phyloP scores from a whole-genome alignment of 2,329 filamentous ascomycete species.

The Fusarium pseudonygamai region DNA sequence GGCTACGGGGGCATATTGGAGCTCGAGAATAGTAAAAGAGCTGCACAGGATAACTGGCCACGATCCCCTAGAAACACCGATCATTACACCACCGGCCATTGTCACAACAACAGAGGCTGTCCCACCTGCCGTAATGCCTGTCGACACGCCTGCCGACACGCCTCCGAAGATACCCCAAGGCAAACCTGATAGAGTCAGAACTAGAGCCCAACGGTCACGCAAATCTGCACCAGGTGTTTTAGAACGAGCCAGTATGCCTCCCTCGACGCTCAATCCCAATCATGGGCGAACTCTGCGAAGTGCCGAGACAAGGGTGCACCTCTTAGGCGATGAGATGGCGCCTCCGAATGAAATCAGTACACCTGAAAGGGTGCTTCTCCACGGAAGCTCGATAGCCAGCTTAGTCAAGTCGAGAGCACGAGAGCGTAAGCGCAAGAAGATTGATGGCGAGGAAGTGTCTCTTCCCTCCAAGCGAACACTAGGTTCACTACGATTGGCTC shows the following conservation, averaged over 20 bases:
- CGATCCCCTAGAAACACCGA: constrained; percentile 25
- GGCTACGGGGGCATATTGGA: constrained; percentile 56
- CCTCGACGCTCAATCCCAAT: constrained; percentile 51
- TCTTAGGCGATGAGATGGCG: not conserved
- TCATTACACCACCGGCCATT: constrained; percentile 24
- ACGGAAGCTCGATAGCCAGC: constrained; percentile 57
- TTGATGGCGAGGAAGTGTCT: constrained; percentile 51
- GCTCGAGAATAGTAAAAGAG: constrained; percentile 53
- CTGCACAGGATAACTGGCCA: constrained; percentile 50
- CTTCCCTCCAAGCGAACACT: constrained; percentile 33
- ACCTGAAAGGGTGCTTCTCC: constrained; percentile 8
- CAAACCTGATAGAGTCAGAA: constrained; percentile 30
- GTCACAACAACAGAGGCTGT: constrained; percentile 1
- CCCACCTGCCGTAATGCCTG: not conserved
- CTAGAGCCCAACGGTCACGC: constrained; percentile 48
- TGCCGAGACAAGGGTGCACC: constrained; percentile 5
- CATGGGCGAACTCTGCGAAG: constrained; percentile 47
- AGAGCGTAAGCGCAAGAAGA: constrained; percentile 58
- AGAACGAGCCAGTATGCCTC: constrained; percentile 42
- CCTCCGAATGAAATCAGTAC: not conserved
- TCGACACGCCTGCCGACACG: not conserved
- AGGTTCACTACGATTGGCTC: constrained; percentile 41
- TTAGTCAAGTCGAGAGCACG: constrained; percentile 61
- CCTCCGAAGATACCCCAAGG: constrained; percentile 2
- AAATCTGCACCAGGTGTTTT: constrained; percentile 54